phyloP scores from a whole-genome alignment of 1,284 basidiomycete species.

The Ganoderma leucocontextum region DNA sequence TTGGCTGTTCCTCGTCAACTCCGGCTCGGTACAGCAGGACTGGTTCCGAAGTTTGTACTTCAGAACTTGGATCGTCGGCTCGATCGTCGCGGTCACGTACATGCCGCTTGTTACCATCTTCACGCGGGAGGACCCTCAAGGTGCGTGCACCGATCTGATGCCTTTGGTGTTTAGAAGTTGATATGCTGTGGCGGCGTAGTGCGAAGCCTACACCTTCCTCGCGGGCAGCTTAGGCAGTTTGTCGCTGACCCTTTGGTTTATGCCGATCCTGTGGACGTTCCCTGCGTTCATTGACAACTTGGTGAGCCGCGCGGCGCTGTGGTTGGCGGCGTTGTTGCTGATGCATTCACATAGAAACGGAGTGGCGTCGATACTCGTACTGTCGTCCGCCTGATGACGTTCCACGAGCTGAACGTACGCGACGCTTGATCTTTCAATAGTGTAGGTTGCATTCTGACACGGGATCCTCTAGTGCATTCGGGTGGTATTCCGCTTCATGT shows the following conservation, averaged over 20 bases:
- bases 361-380: constrained; percentile 69
- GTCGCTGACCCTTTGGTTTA: constrained; percentile 72
- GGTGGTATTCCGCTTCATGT: constrained; percentile 73
- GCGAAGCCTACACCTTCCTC: constrained; percentile 73
- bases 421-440: not conserved
- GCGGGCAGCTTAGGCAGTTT: constrained; percentile 74
- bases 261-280: constrained; percentile 75
- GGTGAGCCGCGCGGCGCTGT: constrained; percentile 48
- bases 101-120: constrained; percentile 75
- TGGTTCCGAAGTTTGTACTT: constrained; percentile 83
- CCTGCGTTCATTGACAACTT: constrained; percentile 67
- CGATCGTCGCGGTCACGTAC: constrained; percentile 63
- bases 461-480: constrained; percentile 61
- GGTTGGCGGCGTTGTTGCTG: constrained; percentile 13
- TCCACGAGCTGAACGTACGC: constrained; percentile 80
- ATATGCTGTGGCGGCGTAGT: constrained; percentile 48
- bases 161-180: not conserved
- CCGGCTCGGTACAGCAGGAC: constrained; percentile 64
- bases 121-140: constrained; percentile 63
- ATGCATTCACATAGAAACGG: constrained; percentile 46
- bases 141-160: constrained; percentile 48
- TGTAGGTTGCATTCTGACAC: not conserved
- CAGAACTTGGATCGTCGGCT: constrained; percentile 73
- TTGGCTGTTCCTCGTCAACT: constrained; percentile 81
- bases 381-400: constrained; percentile 75